phyloP scores from a whole-genome alignment of 345 rosid genomes.

The Lumnitzera racemosa region DNA sequence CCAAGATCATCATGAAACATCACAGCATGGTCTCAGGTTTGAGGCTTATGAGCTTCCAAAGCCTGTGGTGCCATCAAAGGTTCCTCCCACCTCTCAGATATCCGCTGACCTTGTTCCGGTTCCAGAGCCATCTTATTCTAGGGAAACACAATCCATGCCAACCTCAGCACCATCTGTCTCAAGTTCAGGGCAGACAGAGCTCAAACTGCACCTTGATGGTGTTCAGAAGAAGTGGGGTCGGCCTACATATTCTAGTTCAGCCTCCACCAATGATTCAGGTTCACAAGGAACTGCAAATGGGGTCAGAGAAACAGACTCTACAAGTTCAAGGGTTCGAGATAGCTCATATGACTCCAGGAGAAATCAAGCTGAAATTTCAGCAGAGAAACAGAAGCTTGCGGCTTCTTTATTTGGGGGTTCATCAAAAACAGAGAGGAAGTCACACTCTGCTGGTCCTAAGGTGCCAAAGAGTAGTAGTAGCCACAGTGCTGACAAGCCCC shows the following conservation, averaged over 20 bases:
- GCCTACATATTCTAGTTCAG: slow-evolving; percentile 46
- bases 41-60: slow-evolving; percentile 96
- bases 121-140: slow-evolving; percentile 54
- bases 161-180: slow-evolving; percentile 35
- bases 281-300: slow-evolving; percentile 48
- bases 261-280: slow-evolving; percentile 42
- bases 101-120: slow-evolving; percentile 68
- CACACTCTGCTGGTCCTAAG: slow-evolving; percentile 42
- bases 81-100: not conserved
- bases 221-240: slow-evolving; percentile 94
- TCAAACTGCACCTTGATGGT: slow-evolving; percentile 89
- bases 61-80: slow-evolving; percentile 36
- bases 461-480: slow-evolving; percentile 39
- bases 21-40: slow-evolving; percentile 74
- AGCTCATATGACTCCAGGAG: slow-evolving; percentile 47
- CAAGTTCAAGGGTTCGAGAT: slow-evolving; percentile 42
- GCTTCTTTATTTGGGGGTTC: slow-evolving; percentile 90
- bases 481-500: slow-evolving; percentile 29
- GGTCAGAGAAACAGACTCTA: slow-evolving; percentile 30
- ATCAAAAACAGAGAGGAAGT: slow-evolving; percentile 53
- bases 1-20: slow-evolving; percentile 55
- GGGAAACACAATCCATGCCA: slow-evolving; percentile 37
- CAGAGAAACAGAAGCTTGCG: slow-evolving; percentile 96
- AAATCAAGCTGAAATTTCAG: slow-evolving; percentile 52
- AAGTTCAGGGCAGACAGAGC: slow-evolving; percentile 46